Conservation (phyloP, 2,329 filamentous ascomycete genomes). For the Fusarium brevicatenulatum region DNA sequence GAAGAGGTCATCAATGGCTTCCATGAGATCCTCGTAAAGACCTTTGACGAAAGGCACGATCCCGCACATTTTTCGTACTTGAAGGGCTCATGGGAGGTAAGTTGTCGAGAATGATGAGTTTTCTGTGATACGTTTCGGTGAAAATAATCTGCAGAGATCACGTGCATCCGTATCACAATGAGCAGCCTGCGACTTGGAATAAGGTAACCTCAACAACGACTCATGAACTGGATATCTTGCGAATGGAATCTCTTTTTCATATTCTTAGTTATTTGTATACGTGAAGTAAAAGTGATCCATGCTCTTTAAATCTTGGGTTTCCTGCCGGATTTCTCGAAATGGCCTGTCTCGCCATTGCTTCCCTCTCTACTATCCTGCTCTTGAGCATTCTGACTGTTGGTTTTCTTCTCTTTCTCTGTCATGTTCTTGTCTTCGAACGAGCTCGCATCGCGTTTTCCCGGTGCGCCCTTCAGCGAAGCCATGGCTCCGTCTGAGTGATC, state of each 20-base stretch:
- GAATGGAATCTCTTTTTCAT: no score
- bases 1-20: conserved; percentile 25
- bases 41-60: conserved; percentile 1
- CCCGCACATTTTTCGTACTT: conserved; percentile 4
- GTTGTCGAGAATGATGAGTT: neutral
- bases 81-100: neutral
- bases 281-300: no score
- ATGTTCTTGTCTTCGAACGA: conserved; percentile 15
- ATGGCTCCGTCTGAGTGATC: conserved; percentile 21
- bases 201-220: neutral
- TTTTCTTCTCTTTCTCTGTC: conserved; percentile 10
- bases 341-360: neutral
- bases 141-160: conserved; percentile 1
- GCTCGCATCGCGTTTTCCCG: conserved; percentile 6
- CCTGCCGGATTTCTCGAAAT: conserved; percentile 20
- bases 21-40: conserved; percentile 12
- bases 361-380: conserved; percentile 13
- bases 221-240: accelerated
- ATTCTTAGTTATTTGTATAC: no score
- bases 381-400: conserved; percentile 21
- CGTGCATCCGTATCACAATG: neutral
- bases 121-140: neutral
- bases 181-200: neutral
- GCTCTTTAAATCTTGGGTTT: neutral
- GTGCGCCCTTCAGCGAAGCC: conserved; percentile 18